These are phyloP conservation scores for Teratosphaeria pseudoeucalypti DNA, from an alignment of 2,329 filamentous ascomycete genomes.

Conservation along the genomic window DNA sequence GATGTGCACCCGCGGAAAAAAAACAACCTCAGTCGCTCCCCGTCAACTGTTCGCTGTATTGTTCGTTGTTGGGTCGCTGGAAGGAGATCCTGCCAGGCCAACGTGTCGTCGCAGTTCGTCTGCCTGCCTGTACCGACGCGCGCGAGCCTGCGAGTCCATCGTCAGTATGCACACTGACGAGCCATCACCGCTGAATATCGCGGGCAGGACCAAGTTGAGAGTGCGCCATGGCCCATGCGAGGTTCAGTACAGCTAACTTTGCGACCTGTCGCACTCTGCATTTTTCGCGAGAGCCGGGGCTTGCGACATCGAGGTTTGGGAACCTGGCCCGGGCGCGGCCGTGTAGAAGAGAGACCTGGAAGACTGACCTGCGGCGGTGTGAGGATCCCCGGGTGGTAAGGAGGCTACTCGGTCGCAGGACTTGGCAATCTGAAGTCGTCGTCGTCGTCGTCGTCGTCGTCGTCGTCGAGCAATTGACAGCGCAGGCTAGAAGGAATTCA, in stretches of 20 bases:
- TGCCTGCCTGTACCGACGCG: background rate
- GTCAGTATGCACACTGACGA: background rate
- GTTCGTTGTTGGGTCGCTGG: no score
- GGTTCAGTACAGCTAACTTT: background rate
- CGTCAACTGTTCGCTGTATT: no score
- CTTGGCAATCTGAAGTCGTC: background rate
- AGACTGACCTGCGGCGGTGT: background rate
- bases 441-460: background rate
- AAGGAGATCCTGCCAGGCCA: no score
- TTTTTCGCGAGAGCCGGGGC: background rate
- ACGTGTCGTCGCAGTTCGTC: no score
- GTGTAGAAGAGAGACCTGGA: background rate
- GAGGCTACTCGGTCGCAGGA: background rate
- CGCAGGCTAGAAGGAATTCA: background rate
- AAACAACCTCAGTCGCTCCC: constrained; percentile 10
- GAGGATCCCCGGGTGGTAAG: background rate
- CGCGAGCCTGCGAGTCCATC: background rate
- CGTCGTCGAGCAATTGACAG: background rate
- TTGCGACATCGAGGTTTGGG: background rate
- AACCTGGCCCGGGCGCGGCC: background rate
- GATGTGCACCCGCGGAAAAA: constrained; percentile 6
- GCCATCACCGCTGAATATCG: background rate
- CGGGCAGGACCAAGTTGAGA: constrained; percentile 9
- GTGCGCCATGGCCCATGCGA: constrained; percentile 8
- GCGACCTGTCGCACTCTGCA: background rate